Conservation (phyloP, 371 early-diverging fungal species). For the Mortierella sp. region DNA sequence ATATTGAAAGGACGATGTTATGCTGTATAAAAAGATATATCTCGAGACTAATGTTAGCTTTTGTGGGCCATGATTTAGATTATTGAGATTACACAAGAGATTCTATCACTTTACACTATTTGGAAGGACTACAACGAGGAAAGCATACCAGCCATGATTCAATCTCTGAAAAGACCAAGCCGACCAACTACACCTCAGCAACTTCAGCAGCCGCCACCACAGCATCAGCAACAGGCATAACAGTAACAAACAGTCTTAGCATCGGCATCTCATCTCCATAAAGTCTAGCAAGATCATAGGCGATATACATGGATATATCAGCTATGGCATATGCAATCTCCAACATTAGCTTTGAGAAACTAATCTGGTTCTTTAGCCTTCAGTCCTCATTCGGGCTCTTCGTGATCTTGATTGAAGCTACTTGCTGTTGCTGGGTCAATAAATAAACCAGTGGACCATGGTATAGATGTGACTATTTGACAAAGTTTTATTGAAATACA, state of each 20-base stretch:
- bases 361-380: not conserved
- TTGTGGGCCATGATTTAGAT: conserved; percentile 21
- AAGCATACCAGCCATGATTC: conserved; percentile 62
- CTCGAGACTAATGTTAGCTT: not conserved
- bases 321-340: too few relatives aligned
- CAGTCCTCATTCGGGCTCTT: too few relatives aligned
- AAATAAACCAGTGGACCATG: too few relatives aligned
- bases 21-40: not conserved
- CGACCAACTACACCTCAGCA: conserved; percentile 20
- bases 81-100: conserved; percentile 78
- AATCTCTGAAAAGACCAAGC: conserved; percentile 25
- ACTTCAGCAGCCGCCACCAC: conserved; percentile 12
- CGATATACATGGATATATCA: not conserved
- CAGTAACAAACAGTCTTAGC: not conserved
- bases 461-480: too few relatives aligned
- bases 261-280: not conserved
- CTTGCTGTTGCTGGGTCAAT: not conserved
- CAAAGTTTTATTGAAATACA: not conserved
- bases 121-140: conserved; percentile 78
- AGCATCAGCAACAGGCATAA: conserved; percentile 13
- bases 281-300: not conserved
- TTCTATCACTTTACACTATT: conserved; percentile 71
- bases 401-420: not conserved
- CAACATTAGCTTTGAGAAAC: not conserved
- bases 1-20: not conserved